Evolutionary conservation across 441 rosid genomes (phyloP), one percentile per base, ranked within the genome.

Genomic region (Erysimum cheiri): DNA sequence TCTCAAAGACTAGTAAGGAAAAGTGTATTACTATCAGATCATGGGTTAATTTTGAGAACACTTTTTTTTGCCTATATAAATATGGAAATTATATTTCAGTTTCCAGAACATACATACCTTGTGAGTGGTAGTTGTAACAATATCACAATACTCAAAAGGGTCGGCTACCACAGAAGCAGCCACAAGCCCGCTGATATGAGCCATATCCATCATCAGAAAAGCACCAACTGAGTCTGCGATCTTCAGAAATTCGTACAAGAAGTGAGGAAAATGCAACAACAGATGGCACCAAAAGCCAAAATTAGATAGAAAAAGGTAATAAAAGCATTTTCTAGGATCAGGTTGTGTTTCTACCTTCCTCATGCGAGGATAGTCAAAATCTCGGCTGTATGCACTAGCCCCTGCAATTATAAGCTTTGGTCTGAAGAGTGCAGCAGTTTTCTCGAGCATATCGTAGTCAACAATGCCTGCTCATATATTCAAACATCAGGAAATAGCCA

Each of bases 131-230:
- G 97, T 91, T 47, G 98, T 91, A 72, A 93, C 98, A 67, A 93
- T 78, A 82, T 93, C 98, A 72, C 96, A 89, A 68, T 82, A 87
- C 77, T 85, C 87, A 64, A 91, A 93, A 67, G 93, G 98, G 69
- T 93, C 85, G 63, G 84, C 90, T 71, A 88, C 82, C 54, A 91
- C 96, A 75, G 95, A 87, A 63, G 95, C 93, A 75, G 97, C 91
- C 72, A 89, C 96, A 69, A 93, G 96, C 40, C 96, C 96, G 39
- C 96, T 89, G 52, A 88, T 85, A 64, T 93, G 96, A 81, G 97
- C 97, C 98, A 93, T 93, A 80, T 91, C 95, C 96, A 91, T 88
- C 95, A 91, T 89, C 36, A 93, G 96, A 62, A 93, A 93, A 62
- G 97, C 94, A 75, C 91, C 95, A 63, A 91, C 92, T 69, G 83